These are phyloP conservation scores for sunflower (Helianthus annuus) DNA, from an alignment of 129 eudicot genomes.

Conservation along the genomic window DNA sequence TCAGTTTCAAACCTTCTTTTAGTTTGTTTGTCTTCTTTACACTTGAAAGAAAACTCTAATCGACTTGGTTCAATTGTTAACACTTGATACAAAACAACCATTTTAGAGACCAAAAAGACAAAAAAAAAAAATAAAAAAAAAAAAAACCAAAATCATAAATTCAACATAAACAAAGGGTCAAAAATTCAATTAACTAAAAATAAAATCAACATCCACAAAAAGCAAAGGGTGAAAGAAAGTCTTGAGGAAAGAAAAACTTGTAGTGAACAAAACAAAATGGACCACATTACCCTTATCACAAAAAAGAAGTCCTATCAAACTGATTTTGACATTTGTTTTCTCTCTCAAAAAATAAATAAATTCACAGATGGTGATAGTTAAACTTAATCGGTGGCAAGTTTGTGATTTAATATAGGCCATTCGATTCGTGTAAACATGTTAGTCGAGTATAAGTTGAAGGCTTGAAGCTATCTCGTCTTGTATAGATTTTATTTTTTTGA, in stretches of 20 bases:
- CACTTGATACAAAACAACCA: not conserved
- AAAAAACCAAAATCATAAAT: not conserved
- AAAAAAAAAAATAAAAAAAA: not conserved
- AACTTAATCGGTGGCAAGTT: not conserved
- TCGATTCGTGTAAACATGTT: not conserved
- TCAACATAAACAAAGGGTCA: slow-evolving; percentile 9
- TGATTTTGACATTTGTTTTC: slow-evolving; percentile 25
- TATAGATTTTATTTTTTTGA: not conserved
- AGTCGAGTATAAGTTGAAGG: not conserved
- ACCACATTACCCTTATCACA: slow-evolving; percentile 31
- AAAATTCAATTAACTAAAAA: not conserved
- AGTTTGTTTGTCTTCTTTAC: too few relatives aligned
- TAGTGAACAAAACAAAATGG: slow-evolving; percentile 1
- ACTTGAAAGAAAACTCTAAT: too few relatives aligned
- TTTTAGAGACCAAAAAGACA: not conserved
- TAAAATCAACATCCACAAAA: slow-evolving; percentile 8
- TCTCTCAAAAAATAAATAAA: not conserved
- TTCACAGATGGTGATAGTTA: not conserved
- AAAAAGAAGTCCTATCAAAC: slow-evolving; percentile 19
- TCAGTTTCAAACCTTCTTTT: too few relatives aligned
- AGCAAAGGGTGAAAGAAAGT: not conserved
- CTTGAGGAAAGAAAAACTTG: not conserved
- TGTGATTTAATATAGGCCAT: not conserved
- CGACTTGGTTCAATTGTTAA: too few relatives aligned
- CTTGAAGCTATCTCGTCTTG: not conserved